A percentile compares a stretch with the other conserved stretches of the same genome.
These are phyloP conservation scores for Apophysomyces elegans DNA, from an alignment of 371 early-diverging fungal species.

Conservation along the genomic window DNA sequence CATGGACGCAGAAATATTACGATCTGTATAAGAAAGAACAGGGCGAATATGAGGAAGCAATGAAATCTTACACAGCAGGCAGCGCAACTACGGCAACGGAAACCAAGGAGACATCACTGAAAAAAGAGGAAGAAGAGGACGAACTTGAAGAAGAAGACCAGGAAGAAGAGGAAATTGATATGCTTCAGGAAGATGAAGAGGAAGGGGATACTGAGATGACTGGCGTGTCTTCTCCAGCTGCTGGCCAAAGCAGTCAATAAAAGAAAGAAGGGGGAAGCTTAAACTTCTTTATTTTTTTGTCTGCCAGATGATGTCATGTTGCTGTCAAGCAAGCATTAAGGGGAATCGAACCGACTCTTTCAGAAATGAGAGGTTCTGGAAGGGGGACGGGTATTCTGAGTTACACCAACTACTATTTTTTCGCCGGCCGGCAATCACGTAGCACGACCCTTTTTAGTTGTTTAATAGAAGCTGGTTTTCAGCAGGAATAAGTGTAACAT, in stretches of 20 bases:
- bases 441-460: neutral
- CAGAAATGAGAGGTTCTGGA: too few species aligned
- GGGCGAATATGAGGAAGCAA: conserved; percentile 46
- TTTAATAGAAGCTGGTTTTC: neutral
- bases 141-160: conserved; percentile 3
- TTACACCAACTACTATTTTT: conserved; percentile 1
- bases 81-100: neutral
- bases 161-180: conserved; percentile 1
- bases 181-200: conserved; percentile 6
- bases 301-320: conserved; percentile 2
- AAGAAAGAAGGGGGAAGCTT: neutral
- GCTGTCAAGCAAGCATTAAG: neutral
- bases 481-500: conserved; percentile 8
- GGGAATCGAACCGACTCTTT: too few species aligned
- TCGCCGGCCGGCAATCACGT: neutral
- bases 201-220: neutral
- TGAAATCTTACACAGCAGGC: conserved; percentile 40
- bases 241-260: neutral
- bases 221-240: neutral
- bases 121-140: conserved; percentile 4
- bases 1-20: conserved; percentile 38
- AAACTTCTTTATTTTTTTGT: neutral
- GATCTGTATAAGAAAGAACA: conserved; percentile 48
- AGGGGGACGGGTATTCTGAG: neutral
- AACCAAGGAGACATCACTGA: neutral